phyloP scores from a whole-genome alignment of 768 basidiomycete species.

The Boletus pseudo-olivaceus region DNA sequence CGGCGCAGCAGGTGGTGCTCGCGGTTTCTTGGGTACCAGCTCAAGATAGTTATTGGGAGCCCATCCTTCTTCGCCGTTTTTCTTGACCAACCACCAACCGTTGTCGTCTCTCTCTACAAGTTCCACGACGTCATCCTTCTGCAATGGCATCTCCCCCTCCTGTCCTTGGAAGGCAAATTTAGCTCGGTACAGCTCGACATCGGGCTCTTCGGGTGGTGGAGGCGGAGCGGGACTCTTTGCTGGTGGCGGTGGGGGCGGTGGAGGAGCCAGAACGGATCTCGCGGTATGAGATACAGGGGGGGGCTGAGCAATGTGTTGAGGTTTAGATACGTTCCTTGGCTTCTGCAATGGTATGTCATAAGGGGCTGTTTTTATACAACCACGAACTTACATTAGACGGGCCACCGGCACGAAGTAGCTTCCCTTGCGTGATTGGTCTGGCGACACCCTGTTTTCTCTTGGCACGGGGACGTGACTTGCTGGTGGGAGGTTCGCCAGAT shows the following conservation, averaged over 20 bases:
- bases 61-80: conserved; percentile 82
- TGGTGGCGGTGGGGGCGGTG: conserved; percentile 38
- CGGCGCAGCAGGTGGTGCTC: conserved; percentile 63
- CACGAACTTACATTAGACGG: conserved; percentile 51
- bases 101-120: conserved; percentile 89
- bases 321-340: conserved; percentile 34
- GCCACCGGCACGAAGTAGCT: conserved; percentile 73
- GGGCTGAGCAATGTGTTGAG: conserved; percentile 47
- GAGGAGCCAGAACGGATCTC: conserved; percentile 21
- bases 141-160: conserved; percentile 84
- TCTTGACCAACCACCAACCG: conserved; percentile 98
- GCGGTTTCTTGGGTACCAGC: conserved; percentile 63
- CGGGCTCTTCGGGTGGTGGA: conserved; percentile 56
- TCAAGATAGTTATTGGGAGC: conserved; percentile 94
- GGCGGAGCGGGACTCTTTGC: conserved; percentile 47
- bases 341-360: conserved; percentile 37
- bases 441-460: conserved; percentile 85
- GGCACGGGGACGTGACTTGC: conserved; percentile 78
- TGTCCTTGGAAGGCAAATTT: conserved; percentile 93
- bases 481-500: conserved; percentile 81
- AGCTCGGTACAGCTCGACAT: conserved; percentile 75
- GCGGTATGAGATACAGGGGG: conserved; percentile 43
- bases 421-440: conserved; percentile 81
- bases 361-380: neutral
- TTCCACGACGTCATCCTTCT: conserved; percentile 91